phyloP scores from a whole-genome alignment of 306 rosid species.

The Rosa lucieae region DNA sequence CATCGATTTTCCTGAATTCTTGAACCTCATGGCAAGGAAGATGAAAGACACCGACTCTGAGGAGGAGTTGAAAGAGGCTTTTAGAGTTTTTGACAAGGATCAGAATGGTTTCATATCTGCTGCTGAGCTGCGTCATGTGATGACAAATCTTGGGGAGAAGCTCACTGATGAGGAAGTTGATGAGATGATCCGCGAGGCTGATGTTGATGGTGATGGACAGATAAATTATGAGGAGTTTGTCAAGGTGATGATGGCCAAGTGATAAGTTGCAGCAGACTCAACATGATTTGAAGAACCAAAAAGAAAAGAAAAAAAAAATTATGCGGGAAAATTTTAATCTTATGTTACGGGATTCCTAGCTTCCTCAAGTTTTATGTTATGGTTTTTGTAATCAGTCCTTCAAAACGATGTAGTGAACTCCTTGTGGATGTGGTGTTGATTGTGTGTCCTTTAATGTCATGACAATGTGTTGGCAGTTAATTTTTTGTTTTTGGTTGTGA shows the following conservation, averaged over 20 bases:
- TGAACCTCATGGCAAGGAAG: conserved; percentile 17
- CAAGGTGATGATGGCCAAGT: background rate
- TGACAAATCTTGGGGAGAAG: conserved; percentile 1
- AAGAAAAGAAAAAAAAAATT: no score
- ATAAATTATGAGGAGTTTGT: background rate
- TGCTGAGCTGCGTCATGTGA: conserved; percentile 18
- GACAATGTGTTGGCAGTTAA: background rate
- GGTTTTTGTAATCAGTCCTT: background rate
- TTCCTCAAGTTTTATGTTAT: background rate
- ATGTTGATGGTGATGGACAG: background rate
- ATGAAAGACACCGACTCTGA: conserved; percentile 20
- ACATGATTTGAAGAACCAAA: background rate
- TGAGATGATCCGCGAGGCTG: background rate
- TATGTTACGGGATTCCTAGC: background rate
- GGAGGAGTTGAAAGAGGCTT: conserved; percentile 20
- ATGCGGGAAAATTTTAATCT: background rate
- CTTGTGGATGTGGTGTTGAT: background rate
- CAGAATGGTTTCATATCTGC: conserved; percentile 20
- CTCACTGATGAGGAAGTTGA: background rate
- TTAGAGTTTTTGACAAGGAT: conserved; percentile 22
- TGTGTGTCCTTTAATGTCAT: background rate
- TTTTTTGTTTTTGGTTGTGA: background rate
- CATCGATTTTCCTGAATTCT: background rate
- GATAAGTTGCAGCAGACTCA: background rate
- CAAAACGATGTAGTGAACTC: background rate